Evolutionary conservation across 2,329 filamentous ascomycete genomes (phyloP).

Genomic region (Hypoxylon sp.): DNA sequence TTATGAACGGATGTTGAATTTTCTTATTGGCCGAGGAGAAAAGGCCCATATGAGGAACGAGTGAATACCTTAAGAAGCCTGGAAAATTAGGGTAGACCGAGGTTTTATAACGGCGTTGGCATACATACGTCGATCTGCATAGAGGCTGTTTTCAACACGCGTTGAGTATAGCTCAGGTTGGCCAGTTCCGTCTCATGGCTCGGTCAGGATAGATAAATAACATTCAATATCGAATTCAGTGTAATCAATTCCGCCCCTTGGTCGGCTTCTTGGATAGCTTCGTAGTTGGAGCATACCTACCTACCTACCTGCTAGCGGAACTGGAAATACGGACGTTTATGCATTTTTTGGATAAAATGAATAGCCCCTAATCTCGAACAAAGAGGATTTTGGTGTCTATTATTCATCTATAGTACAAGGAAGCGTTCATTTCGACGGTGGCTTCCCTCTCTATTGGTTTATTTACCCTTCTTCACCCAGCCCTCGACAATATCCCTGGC

Average conservation of each 20-base stretch:
- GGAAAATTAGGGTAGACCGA: neutral
- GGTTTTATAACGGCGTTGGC: constrained; percentile 19
- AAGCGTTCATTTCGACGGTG: neutral
- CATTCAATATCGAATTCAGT: too few species aligned
- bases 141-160: constrained; percentile 18
- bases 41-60: constrained; percentile 4
- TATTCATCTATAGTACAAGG: constrained; percentile 50
- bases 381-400: constrained; percentile 45
- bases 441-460: constrained; percentile 49
- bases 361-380: constrained; percentile 16
- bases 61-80: constrained; percentile 3
- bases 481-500: constrained; percentile 83
- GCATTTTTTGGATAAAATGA: constrained; percentile 1
- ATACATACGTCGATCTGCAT: constrained; percentile 21
- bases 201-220: too few species aligned
- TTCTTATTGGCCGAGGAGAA: constrained; percentile 61
- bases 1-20: constrained; percentile 80
- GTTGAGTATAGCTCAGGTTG: neutral
- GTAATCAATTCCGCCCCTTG: too few species aligned
- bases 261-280: neutral
- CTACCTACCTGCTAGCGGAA: neutral
- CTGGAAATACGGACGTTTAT: neutral
- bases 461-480: constrained; percentile 93
- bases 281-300: neutral
- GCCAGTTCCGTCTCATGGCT: too few species aligned